Evolutionary conservation across 441 rosid species (phyloP).

Genomic region (Mallotus japonicus): DNA sequence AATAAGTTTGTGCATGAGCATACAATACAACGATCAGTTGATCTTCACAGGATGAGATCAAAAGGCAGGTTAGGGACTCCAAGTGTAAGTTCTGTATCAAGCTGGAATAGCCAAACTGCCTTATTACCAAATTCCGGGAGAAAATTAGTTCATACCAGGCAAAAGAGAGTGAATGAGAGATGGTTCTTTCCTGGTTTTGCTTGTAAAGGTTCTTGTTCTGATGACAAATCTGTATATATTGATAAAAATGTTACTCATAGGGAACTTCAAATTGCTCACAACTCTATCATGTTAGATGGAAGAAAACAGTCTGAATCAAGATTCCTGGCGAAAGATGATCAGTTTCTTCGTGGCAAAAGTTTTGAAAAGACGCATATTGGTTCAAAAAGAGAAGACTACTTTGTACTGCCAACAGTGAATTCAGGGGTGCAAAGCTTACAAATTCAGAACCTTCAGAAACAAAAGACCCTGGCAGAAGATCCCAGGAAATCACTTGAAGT

Average conservation of each 20-base stretch:
- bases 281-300: constrained; percentile 33
- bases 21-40: constrained; percentile 26
- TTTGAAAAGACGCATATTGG: constrained; percentile 23
- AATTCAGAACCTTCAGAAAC: constrained; percentile 17
- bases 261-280: constrained; percentile 26
- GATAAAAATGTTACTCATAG: constrained; percentile 25
- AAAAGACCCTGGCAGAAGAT: constrained; percentile 30
- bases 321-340: constrained; percentile 26
- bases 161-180: constrained; percentile 40
- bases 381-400: constrained; percentile 35
- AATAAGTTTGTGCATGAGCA: constrained; percentile 21
- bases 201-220: constrained; percentile 63
- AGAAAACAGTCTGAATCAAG: constrained; percentile 39
- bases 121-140: constrained; percentile 35
- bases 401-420: constrained; percentile 30
- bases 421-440: constrained; percentile 24
- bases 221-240: constrained; percentile 50
- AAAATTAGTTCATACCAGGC: constrained; percentile 32
- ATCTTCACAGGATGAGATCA: constrained; percentile 31
- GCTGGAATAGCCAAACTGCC: constrained; percentile 59
- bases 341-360: constrained; percentile 25
- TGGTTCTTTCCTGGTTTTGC: constrained; percentile 56
- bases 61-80: constrained; percentile 54
- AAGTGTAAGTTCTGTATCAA: constrained; percentile 60
- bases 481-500: constrained; percentile 47